Percentiles rank a stretch among this genome's conserved stretches.
These are phyloP conservation scores for Arachnopeziza araneosa DNA, from an alignment of 2,329 filamentous ascomycete species.

Conservation along the genomic window DNA sequence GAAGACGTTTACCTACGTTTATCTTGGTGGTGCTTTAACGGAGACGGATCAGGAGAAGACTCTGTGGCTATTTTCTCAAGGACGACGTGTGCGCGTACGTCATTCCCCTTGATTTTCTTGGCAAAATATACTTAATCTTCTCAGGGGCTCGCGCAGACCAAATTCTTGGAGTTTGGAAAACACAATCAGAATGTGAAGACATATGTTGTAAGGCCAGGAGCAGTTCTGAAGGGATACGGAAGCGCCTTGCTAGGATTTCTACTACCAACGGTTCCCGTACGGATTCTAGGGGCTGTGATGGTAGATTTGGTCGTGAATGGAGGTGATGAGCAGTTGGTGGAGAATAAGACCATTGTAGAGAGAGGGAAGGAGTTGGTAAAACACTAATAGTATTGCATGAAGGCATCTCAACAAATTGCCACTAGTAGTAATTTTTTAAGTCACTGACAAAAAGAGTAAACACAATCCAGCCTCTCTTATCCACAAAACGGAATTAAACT, in stretches of 20 bases:
- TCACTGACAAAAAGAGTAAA: too few species aligned
- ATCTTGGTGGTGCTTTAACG: constrained; percentile 34
- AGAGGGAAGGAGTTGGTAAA: constrained; percentile 12
- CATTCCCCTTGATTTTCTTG: background rate
- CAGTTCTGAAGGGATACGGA: constrained; percentile 5
- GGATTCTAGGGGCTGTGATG: constrained; percentile 12
- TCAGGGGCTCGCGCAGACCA: constrained; percentile 13
- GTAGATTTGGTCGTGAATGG: constrained; percentile 17
- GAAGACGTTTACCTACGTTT: constrained; percentile 39
- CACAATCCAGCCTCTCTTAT: too few species aligned
- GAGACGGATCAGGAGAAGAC: constrained; percentile 36
- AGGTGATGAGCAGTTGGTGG: constrained; percentile 6
- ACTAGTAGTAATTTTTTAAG: too few species aligned
- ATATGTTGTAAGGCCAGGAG: constrained; percentile 12
- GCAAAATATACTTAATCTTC: constrained; percentile 5
- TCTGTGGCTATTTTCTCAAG: constrained; percentile 37
- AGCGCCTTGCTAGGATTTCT: constrained; percentile 8
- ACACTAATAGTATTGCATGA: constrained; percentile 6
- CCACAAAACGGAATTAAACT: too few species aligned
- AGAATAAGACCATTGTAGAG: constrained; percentile 11
- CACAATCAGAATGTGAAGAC: constrained; percentile 12
- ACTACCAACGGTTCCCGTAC: constrained; percentile 10
- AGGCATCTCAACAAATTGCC: too few species aligned
- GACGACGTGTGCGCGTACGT: constrained; percentile 27
- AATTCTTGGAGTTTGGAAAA: constrained; percentile 9